phyloP scores from a whole-genome alignment of 108 stramenopile genomes.

The Cyclotella sp. region DNA sequence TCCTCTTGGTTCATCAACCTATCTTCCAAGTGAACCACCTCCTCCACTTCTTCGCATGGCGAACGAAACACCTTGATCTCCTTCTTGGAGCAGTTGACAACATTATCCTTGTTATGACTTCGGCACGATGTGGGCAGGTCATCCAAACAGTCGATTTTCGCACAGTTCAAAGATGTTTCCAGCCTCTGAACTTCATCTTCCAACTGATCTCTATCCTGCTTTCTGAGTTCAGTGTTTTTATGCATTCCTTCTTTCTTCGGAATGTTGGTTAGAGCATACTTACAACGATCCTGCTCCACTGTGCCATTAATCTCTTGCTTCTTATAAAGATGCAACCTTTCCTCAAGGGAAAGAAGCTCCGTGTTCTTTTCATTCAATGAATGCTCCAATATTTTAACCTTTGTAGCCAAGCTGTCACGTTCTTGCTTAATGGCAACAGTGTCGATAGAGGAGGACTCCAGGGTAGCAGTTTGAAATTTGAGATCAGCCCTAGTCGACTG shows the following conservation, averaged over 20 bases:
- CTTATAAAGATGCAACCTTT: background rate
- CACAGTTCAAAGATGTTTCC: background rate
- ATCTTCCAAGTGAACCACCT: background rate
- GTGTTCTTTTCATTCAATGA: conserved; percentile 1
- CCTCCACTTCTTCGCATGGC: background rate
- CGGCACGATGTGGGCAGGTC: background rate
- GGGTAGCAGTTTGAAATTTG: background rate
- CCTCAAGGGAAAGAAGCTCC: background rate
- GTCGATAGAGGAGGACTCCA: background rate
- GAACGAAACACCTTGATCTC: background rate
- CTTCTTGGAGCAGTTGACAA: background rate
- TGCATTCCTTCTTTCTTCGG: background rate
- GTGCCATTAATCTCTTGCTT: background rate
- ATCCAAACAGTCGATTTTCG: background rate
- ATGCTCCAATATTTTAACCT: conserved; percentile 3
- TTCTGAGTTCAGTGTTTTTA: background rate
- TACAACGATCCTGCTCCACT: conserved; percentile 1
- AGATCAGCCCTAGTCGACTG: too few relatives aligned
- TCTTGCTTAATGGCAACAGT: background rate
- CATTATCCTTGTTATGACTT: background rate
- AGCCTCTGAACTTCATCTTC: conserved; percentile 1
- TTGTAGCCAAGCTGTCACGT: background rate
- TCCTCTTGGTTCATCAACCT: background rate
- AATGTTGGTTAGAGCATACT: background rate
- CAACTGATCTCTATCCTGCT: conserved; percentile 18